A percentile compares a stretch with the other conserved stretches of the same genome.
Evolutionary conservation across 768 basidiomycete genomes (phyloP).

Genomic region (Sistotremastrum suecicum): DNA sequence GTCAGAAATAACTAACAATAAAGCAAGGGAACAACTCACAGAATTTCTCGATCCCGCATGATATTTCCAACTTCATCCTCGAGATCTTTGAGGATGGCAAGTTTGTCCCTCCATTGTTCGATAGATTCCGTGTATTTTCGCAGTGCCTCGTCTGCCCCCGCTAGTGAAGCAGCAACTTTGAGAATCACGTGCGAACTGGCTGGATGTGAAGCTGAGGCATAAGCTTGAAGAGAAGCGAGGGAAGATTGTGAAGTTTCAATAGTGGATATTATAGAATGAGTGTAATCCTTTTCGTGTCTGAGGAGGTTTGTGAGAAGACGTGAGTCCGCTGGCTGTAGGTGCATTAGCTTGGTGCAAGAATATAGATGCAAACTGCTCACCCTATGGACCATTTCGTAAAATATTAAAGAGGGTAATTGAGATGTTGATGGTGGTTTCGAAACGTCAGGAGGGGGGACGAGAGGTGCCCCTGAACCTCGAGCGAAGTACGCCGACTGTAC

Average conservation of each 20-base stretch:
- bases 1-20: neutral
- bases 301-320: slow-evolving; percentile 58
- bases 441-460: too few species aligned
- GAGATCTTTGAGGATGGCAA: slow-evolving; percentile 43
- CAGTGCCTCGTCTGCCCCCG: slow-evolving; percentile 56
- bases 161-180: slow-evolving; percentile 42
- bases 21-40: slow-evolving; percentile 32
- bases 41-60: slow-evolving; percentile 64
- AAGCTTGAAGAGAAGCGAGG: slow-evolving; percentile 54
- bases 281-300: slow-evolving; percentile 56
- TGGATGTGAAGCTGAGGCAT: slow-evolving; percentile 51
- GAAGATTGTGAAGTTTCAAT: slow-evolving; percentile 47
- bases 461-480: too few species aligned
- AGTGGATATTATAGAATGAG: slow-evolving; percentile 41
- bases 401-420: too few species aligned
- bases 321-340: slow-evolving; percentile 60
- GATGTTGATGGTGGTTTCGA: too few species aligned
- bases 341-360: slow-evolving; percentile 26
- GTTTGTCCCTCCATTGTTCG: slow-evolving; percentile 50
- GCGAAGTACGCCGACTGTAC: too few species aligned
- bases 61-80: slow-evolving; percentile 65
- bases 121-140: slow-evolving; percentile 43
- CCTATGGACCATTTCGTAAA: too few species aligned
- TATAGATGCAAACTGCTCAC: too few species aligned
- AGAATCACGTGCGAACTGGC: slow-evolving; percentile 36